A percentile compares a stretch with the other conserved stretches of the same genome.
These are phyloP conservation scores for Botrytis hyacinthi DNA, from an alignment of 2,329 filamentous ascomycete species.

Conservation along the genomic window DNA sequence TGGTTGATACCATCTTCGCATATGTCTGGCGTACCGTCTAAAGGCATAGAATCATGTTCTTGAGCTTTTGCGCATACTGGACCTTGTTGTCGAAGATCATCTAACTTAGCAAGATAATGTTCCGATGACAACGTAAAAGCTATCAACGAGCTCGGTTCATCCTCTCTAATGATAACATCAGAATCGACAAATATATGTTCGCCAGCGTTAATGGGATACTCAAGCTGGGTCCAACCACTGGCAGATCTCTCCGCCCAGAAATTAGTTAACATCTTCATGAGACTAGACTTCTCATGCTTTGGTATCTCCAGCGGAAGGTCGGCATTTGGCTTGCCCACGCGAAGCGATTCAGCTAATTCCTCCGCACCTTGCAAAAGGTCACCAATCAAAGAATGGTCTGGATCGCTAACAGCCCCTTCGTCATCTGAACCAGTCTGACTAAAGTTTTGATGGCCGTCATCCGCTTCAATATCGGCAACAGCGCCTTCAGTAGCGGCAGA, in stretches of 20 bases:
- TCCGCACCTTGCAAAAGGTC: conserved; percentile 64
- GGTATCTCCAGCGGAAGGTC: conserved; percentile 72
- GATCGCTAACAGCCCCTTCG: conserved; percentile 68
- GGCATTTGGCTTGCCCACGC: conserved; percentile 51
- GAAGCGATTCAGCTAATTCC: conserved; percentile 59
- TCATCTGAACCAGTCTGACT: conserved; percentile 65
- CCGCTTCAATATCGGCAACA: conserved; percentile 42
- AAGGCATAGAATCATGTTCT: conserved; percentile 37
- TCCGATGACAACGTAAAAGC: conserved; percentile 86
- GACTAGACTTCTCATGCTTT: conserved; percentile 86
- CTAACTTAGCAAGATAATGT: conserved; percentile 81
- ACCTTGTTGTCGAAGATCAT: conserved; percentile 58
- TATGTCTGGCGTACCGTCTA: conserved; percentile 29
- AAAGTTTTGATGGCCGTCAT: conserved; percentile 47
- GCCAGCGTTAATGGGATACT: conserved; percentile 82
- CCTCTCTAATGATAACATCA: conserved; percentile 94
- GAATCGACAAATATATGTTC: conserved; percentile 98
- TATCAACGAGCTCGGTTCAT: conserved; percentile 94
- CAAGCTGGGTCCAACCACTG: conserved; percentile 87
- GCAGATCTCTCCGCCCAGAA: conserved; percentile 98
- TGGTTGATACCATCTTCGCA: conserved; percentile 50
- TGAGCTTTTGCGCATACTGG: conserved; percentile 40
- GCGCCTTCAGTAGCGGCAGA: conserved; percentile 34
- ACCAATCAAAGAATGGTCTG: conserved; percentile 66
- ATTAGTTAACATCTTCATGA: conserved; percentile 93